A percentile compares a stretch with the other conserved stretches of the same genome.
Evolutionary conservation across 2,329 filamentous ascomycete genomes (phyloP).

Genomic region (Venturia nashicola): DNA sequence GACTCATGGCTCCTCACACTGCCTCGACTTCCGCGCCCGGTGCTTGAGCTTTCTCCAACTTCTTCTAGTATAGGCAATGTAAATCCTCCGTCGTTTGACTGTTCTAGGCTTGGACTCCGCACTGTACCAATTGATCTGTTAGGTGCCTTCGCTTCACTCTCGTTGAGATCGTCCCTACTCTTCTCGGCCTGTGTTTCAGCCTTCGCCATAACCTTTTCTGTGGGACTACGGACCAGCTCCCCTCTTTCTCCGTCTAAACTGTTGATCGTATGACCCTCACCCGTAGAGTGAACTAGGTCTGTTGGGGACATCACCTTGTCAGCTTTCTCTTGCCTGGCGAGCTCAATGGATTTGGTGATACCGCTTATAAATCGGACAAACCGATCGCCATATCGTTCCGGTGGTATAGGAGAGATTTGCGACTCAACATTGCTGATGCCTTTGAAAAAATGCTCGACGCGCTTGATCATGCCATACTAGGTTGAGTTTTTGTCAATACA

Average conservation of each 20-base stretch:
- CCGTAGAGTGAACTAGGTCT: not conserved
- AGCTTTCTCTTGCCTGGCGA: slow-evolving; percentile 46
- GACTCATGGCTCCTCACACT: not conserved
- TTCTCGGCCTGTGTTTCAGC: slow-evolving; percentile 50
- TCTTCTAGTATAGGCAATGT: slow-evolving; percentile 81
- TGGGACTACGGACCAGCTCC: slow-evolving; percentile 19
- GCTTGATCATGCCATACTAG: slow-evolving; percentile 88
- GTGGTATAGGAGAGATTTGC: slow-evolving; percentile 86
- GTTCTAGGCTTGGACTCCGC: slow-evolving; percentile 44
- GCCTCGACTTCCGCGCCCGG: slow-evolving; percentile 32
- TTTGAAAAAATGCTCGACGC: slow-evolving; percentile 95
- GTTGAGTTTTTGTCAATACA: not conserved
- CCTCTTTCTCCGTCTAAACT: slow-evolving; percentile 16
- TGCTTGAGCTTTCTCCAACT: slow-evolving; percentile 62
- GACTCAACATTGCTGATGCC: slow-evolving; percentile 70
- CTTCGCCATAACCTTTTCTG: slow-evolving; percentile 42
- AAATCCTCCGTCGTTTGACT: slow-evolving; percentile 39
- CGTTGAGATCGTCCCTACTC: slow-evolving; percentile 13
- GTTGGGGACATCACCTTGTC: not conserved
- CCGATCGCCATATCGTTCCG: slow-evolving; percentile 81
- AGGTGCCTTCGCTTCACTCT: slow-evolving; percentile 43
- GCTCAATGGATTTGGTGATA: slow-evolving; percentile 82
- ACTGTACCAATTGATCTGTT: slow-evolving; percentile 48
- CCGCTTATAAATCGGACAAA: slow-evolving; percentile 87
- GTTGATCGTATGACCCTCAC: not conserved